Conservation (phyloP, 805 yeast species). For the Teunomyces panamensis region DNA sequence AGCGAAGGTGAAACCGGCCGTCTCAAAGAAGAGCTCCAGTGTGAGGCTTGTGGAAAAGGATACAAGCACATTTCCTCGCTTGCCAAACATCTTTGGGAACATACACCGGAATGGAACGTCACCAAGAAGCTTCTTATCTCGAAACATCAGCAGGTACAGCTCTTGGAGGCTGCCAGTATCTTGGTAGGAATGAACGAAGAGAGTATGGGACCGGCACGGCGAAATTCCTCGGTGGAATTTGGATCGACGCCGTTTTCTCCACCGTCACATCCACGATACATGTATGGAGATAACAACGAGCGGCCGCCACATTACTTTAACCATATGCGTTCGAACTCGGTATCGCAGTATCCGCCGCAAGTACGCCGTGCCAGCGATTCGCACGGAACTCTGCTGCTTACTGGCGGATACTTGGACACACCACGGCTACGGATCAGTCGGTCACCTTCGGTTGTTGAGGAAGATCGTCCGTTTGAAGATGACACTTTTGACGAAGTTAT, state of each 20-base stretch:
- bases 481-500: conserved; percentile 1
- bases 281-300: not conserved
- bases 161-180: conserved; percentile 74
- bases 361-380: conserved; percentile 6
- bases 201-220: not conserved
- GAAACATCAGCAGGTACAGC: conserved; percentile 86
- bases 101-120: conserved; percentile 90
- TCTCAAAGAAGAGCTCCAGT: conserved; percentile 75
- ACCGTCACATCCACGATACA: not conserved
- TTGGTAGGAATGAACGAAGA: conserved; percentile 70
- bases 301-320: not conserved
- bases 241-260: not conserved
- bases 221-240: conserved; percentile 1
- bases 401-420: conserved; percentile 34
- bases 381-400: conserved; percentile 8
- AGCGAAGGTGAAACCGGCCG: conserved; percentile 87
- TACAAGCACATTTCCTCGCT: conserved; percentile 85
- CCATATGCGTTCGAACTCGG: conserved; percentile 36
- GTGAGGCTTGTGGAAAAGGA: conserved; percentile 91
- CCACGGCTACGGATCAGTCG: conserved; percentile 8
- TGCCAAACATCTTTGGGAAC: conserved; percentile 91
- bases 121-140: conserved; percentile 77
- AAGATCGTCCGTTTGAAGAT: not conserved
- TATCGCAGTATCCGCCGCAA: conserved; percentile 44
- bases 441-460: not conserved